Base-by-base conservation (phyloP, 306 rosid species). In the Hippophae rhamnoides region DNA sequence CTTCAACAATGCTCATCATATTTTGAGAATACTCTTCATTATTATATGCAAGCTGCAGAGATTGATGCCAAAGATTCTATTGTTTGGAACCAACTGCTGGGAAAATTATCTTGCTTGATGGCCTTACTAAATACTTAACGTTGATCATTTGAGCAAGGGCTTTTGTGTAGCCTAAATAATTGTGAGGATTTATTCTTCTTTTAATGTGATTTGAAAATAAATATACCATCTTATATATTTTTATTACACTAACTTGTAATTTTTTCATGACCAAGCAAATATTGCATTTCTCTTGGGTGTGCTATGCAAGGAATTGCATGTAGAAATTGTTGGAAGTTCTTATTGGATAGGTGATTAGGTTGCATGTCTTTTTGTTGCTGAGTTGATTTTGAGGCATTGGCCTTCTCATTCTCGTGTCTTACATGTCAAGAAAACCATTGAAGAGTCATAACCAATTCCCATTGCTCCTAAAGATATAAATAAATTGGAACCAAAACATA, bases 71-170 rank as follows among this genome's bases (percentile, higher is more conserved):
- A 92, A 71, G 98, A 92, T 80, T 85, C 89, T 74, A 96, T 92
- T 69, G 72, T 92, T 66, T 92, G 98, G 98, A 92, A 92, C 71
- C 89, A 81, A n/a, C n/a, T n/a, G 82, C 86, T 87, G 56, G 98
- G 96, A 70, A 92, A 95, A 43, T 76, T 92, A 65, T 87, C 98
- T 40, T 87, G 96, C 79, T 87, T 88, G 38, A 92, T 85, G 95
- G 95, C 95, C 13, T 65, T 71, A 43, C 72, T 87, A 63, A 87
- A 92, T 74, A 81, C 84, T 65, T 87, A 96, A 53, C 98, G 98
- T 60, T 92, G 98, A 96, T 96, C 96, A 70, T 92, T 87, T 72
- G 96, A 92, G 81, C 96, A 90, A 78, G 98, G 98, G 70, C 92
- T 90, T 61, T 58, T 71, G 54, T 92, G 96, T 65, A 92, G 98